Percentiles rank a stretch among this genome's conserved stretches.
phyloP scores from a whole-genome alignment of 2,329 filamentous ascomycete genomes.

The Gnomoniopsis sp. region DNA sequence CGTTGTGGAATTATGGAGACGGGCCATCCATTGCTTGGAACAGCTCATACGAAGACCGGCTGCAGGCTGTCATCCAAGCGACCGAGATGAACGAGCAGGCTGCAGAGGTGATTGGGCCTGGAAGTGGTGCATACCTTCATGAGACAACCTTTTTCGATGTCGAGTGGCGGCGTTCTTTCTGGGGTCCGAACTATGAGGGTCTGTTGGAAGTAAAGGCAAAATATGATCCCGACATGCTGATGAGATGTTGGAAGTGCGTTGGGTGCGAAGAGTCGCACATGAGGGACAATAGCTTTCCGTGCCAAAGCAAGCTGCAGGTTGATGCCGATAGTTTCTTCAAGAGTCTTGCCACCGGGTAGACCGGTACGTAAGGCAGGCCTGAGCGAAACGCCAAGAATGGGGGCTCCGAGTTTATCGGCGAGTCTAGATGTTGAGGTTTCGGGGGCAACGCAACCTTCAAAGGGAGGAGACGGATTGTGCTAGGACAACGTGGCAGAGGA shows the following conservation, averaged over 20 bases:
- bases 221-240: neutral
- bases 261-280: neutral
- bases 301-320: neutral
- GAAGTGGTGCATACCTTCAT: neutral
- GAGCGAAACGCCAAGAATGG: too few species aligned
- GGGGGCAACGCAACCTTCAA: too few species aligned
- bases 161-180: neutral
- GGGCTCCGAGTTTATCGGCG: too few species aligned
- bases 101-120: neutral
- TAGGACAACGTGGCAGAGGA: too few species aligned
- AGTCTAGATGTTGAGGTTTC: too few species aligned
- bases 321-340: neutral
- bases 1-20: conserved; percentile 1
- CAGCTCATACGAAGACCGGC: neutral
- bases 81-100: neutral
- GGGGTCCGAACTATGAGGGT: neutral
- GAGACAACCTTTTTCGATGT: neutral
- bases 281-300: neutral
- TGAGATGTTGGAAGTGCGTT: conserved; percentile 4
- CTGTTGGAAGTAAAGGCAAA: neutral
- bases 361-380: too few species aligned
- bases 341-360: neutral
- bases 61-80: neutral
- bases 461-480: too few species aligned
- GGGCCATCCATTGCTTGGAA: neutral